phyloP scores from a whole-genome alignment of 73 alveolate genomes.

The Paramecium sexaurelia region DNA sequence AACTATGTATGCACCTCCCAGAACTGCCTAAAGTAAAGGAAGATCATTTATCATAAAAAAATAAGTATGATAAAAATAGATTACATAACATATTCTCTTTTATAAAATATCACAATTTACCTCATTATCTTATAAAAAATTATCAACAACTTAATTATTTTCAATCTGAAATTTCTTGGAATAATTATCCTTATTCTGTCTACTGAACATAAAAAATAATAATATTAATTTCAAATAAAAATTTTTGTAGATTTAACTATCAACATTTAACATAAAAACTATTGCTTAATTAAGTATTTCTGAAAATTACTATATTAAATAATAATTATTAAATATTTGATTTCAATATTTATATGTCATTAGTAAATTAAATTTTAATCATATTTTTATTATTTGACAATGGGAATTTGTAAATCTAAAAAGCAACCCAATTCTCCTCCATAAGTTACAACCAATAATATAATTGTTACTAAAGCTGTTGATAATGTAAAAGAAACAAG shows the following conservation, averaged over 20 bases:
- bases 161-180: no score
- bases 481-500: not conserved
- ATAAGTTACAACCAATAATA: not conserved
- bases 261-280: no score
- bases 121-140: not conserved
- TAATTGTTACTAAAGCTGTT: not conserved
- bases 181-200: not conserved
- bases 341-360: not conserved
- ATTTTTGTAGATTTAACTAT: no score
- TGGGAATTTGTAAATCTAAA: slow-evolving; percentile 1
- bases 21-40: slow-evolving; percentile 7
- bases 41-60: slow-evolving; percentile 10
- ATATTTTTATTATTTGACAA: not conserved
- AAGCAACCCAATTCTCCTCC: not conserved
- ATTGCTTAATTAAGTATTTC: no score
- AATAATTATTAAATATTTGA: not conserved
- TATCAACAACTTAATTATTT: no score
- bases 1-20: slow-evolving; percentile 7
- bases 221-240: no score
- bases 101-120: not conserved
- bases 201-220: not conserved
- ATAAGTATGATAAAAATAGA: not conserved
- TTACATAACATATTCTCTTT: not conserved
- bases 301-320: not conserved
- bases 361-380: not conserved